Conservation (phyloP, 192 early-diverging fungal species). For the Pilaira anomala region DNA sequence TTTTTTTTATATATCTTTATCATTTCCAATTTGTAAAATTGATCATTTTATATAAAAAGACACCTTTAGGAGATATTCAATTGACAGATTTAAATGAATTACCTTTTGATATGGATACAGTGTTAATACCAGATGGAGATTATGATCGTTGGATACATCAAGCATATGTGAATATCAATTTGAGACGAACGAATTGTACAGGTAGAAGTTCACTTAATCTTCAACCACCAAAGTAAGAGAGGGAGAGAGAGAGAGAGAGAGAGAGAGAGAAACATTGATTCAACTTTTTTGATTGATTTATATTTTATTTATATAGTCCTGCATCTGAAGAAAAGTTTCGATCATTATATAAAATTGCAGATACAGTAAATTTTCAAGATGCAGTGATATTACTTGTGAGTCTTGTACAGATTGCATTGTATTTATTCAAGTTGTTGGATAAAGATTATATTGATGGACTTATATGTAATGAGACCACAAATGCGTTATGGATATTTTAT, state of each 20-base stretch:
- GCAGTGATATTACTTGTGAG: slow-evolving; percentile 46
- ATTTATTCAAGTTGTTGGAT: slow-evolving; percentile 40
- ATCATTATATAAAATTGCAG: slow-evolving; percentile 46
- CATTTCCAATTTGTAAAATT: background rate
- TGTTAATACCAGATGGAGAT: slow-evolving; percentile 48
- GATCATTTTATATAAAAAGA: slow-evolving; percentile 28
- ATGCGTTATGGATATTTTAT: slow-evolving; percentile 43
- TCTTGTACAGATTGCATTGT: slow-evolving; percentile 43
- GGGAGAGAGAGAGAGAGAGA: slow-evolving; percentile 24
- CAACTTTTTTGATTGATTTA: background rate
- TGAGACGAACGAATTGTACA: slow-evolving; percentile 47
- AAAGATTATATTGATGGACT: slow-evolving; percentile 47
- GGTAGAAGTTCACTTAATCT: slow-evolving; percentile 51
- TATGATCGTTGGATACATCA: slow-evolving; percentile 43
- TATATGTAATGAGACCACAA: slow-evolving; percentile 44
- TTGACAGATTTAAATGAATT: slow-evolving; percentile 47
- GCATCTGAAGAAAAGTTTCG: slow-evolving; percentile 53
- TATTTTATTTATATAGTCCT: slow-evolving; percentile 27
- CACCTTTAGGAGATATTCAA: slow-evolving; percentile 43
- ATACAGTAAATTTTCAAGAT: slow-evolving; percentile 43
- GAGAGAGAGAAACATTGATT: background rate
- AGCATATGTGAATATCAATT: slow-evolving; percentile 50
- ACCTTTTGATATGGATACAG: slow-evolving; percentile 46
- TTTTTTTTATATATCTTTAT: background rate
- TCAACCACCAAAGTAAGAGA: slow-evolving; percentile 41